Evolutionary conservation across 768 basidiomycete species (phyloP).

Genomic region (Podaxis sp.): DNA sequence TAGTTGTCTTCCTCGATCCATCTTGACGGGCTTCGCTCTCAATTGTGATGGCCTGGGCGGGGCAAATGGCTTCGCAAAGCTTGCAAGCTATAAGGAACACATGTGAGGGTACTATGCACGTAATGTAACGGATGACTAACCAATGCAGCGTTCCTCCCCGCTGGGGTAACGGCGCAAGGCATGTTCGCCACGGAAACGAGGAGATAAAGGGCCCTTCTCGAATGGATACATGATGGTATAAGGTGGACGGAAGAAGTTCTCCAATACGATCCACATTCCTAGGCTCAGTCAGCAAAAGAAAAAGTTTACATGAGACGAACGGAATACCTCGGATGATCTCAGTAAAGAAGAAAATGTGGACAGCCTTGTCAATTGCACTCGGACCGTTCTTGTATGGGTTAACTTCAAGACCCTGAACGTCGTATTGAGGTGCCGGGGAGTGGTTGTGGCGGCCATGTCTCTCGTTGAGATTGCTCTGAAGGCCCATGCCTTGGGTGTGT

Average conservation of each 20-base stretch:
- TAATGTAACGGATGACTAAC: constrained; percentile 43
- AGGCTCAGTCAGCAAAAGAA: constrained; percentile 16
- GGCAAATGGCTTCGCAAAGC: constrained; percentile 98
- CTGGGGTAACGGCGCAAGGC: constrained; percentile 94
- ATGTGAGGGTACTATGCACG: constrained; percentile 9
- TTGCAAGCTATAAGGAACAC: constrained; percentile 74
- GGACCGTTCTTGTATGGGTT: constrained; percentile 79
- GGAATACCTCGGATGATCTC: constrained; percentile 88
- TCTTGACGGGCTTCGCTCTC: constrained; percentile 96
- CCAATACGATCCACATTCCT: constrained; percentile 98
- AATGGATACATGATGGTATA: constrained; percentile 99
- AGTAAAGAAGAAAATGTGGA: constrained; percentile 97
- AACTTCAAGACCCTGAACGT: constrained; percentile 49
- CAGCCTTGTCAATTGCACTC: constrained; percentile 93
- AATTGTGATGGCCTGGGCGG: constrained; percentile 98
- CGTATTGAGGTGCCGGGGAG: constrained; percentile 24
- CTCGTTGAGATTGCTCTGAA: constrained; percentile 36
- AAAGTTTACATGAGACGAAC: constrained; percentile 5
- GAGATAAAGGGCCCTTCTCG: constrained; percentile 96
- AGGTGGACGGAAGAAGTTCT: constrained; percentile 90
- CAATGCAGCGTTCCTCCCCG: constrained; percentile 98
- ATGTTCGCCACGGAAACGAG: constrained; percentile 98
- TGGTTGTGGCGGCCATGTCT: constrained; percentile 25
- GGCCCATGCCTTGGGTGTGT: constrained; percentile 31
- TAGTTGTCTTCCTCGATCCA: constrained; percentile 94